Percentiles rank a stretch among this genome's conserved stretches.
phyloP scores from a whole-genome alignment of 2,329 filamentous ascomycete genomes.

The Ciborinia camelliae region DNA sequence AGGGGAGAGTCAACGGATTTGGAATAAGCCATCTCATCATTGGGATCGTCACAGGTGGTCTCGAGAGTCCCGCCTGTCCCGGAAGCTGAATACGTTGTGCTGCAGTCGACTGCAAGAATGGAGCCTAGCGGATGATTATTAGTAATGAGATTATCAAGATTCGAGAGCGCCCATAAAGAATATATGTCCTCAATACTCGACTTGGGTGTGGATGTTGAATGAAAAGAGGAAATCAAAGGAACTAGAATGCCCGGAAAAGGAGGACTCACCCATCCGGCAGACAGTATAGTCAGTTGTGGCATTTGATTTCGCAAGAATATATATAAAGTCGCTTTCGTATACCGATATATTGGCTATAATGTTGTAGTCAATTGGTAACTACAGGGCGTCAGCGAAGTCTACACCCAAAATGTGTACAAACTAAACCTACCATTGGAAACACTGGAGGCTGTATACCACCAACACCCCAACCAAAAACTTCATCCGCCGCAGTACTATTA shows the following conservation, averaged over 20 bases:
- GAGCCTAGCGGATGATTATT: constrained; percentile 42
- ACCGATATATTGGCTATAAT: constrained; percentile 57
- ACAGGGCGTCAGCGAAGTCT: constrained; percentile 1
- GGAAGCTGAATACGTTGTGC: constrained; percentile 57
- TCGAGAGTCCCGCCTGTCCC: constrained; percentile 58
- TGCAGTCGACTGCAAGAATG: constrained; percentile 62
- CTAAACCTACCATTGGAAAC: constrained; percentile 44
- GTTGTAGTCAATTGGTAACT: constrained; percentile 62
- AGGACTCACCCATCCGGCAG: constrained; percentile 51
- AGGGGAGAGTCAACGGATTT: constrained; percentile 40
- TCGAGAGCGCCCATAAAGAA: not conserved
- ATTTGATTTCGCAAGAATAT: constrained; percentile 57
- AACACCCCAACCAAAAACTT: constrained; percentile 67
- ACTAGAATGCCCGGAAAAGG: not conserved
- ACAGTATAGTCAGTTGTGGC: constrained; percentile 55
- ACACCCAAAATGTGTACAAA: not conserved
- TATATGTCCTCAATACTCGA: not conserved
- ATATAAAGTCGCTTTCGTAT: constrained; percentile 54
- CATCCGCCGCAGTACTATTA: constrained; percentile 61
- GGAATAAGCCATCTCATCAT: constrained; percentile 54
- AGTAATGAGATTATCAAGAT: not conserved
- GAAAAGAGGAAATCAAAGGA: not conserved
- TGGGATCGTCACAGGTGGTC: constrained; percentile 57
- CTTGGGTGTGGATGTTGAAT: not conserved
- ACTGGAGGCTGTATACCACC: constrained; percentile 48